These are phyloP conservation scores for Suhomyces panamericanus DNA, from an alignment of 1,139 yeast genomes.

Conservation along the genomic window DNA sequence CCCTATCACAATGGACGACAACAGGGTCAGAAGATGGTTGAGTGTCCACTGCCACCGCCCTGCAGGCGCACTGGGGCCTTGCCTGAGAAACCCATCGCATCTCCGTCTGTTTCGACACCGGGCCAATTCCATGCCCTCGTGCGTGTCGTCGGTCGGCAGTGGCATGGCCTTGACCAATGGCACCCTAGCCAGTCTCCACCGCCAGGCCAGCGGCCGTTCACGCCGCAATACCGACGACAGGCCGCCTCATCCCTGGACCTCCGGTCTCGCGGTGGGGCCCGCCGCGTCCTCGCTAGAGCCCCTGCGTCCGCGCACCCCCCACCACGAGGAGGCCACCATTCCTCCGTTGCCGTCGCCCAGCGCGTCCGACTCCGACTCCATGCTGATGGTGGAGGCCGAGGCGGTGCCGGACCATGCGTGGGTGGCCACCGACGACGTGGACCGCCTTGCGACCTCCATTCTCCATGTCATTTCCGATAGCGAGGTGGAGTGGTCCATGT, in stretches of 20 bases:
- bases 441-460: slow-evolving; percentile 22
- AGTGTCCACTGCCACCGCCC: neutral
- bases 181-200: neutral
- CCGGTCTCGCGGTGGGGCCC: neutral
- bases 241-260: neutral
- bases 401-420: neutral
- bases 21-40: slow-evolving; percentile 5
- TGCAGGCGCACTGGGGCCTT: neutral
- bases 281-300: neutral
- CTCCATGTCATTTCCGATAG: slow-evolving; percentile 19
- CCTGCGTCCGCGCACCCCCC: neutral
- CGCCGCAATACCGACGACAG: neutral
- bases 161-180: neutral
- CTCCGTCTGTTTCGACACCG: slow-evolving; percentile 2
- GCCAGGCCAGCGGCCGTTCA: neutral
- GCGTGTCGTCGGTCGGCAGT: neutral
- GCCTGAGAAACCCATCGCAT: neutral
- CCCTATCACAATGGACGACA: slow-evolving; percentile 4
- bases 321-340: slow-evolving; percentile 7
- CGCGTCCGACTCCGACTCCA: neutral
- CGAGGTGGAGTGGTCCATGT: slow-evolving; percentile 23
- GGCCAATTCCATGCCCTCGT: slow-evolving; percentile 6
- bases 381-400: neutral
- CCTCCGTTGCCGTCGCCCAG: slow-evolving; percentile 13
- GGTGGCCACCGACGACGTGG: slow-evolving; percentile 15